Evolutionary conservation across 1,139 yeast genomes (phyloP), one percentile per base, ranked within the genome.

Genomic region (Candida sp.): DNA sequence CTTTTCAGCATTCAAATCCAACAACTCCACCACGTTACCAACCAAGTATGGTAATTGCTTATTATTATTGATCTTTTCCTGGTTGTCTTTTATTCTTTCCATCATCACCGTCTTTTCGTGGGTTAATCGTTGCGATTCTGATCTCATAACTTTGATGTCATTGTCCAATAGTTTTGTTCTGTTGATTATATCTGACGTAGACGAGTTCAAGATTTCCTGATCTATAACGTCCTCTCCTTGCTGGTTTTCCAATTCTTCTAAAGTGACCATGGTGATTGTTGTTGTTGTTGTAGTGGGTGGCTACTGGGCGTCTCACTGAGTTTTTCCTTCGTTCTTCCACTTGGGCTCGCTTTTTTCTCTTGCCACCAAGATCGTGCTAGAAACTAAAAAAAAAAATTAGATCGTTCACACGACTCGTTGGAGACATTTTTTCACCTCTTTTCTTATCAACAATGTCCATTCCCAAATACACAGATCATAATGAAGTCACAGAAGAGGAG

Each of bases 41-140:
- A 96, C 99, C 56, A 96, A 77, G 65, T 94, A 96, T 9, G 99
- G 99, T 65, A 96, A 80, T 70, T 92, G 98, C 72, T 88, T 90
- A 71, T 96, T 96, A 68, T 94, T 93, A 66, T 91, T 92, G 70
- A 96, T 94, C 75, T 96, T 96, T 63, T 93, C 98, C 69, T 88
- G 93, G 73, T 96, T 96, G 66, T 94, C 99, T 68, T 93, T 92
- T 71, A 96, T 92, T 69, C 96, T 87, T 61, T 92, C 98, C 54
- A 85, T 74, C 98, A 93, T 94, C 49, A 92, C 90, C 51, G 90
- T 84, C 73, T 90, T 91, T 66, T 96, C 99, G 70, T 94, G 98
- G 49, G 90, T 83, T 57, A 96, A 78, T 65, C 99, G 82, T 70
- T 93, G 96, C 62, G 85, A 80, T 73, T 96, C 99, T 8, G 97